phyloP scores from a whole-genome alignment of 768 basidiomycete genomes.

The Multifurca ochricompacta region DNA sequence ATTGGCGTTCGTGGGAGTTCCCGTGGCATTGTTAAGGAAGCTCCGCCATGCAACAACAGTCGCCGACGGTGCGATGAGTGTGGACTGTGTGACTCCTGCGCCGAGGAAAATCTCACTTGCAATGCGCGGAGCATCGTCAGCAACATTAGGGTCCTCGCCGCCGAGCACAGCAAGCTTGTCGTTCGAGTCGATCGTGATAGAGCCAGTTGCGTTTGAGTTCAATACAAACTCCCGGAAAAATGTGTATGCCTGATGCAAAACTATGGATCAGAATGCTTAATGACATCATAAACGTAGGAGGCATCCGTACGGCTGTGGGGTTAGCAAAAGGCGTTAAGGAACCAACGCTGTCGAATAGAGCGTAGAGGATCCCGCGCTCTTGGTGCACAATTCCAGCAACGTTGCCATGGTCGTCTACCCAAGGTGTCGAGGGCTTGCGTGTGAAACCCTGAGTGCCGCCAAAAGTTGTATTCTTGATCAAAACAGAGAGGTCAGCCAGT shows the following conservation, averaged over 20 bases:
- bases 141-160: conserved; percentile 43
- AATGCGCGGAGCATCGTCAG: conserved; percentile 43
- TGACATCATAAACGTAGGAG: conserved; percentile 25
- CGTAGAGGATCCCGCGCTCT: conserved; percentile 54
- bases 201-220: conserved; percentile 52
- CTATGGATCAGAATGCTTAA: background rate
- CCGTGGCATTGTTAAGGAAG: conserved; percentile 26
- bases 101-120: conserved; percentile 51
- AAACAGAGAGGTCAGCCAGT: background rate
- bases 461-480: conserved; percentile 68
- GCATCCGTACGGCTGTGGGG: conserved; percentile 43
- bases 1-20: background rate
- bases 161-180: conserved; percentile 33
- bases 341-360: conserved; percentile 32
- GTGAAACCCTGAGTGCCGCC: conserved; percentile 72
- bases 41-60: conserved; percentile 29
- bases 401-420: conserved; percentile 50
- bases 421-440: conserved; percentile 57
- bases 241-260: conserved; percentile 41
- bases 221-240: conserved; percentile 63
- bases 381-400: conserved; percentile 67
- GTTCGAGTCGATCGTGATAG: conserved; percentile 32
- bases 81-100: conserved; percentile 26
- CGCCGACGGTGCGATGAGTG: conserved; percentile 25
- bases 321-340: conserved; percentile 34